These are phyloP conservation scores for Colletotrichum falcatum DNA, from an alignment of 2,329 filamentous ascomycete species.

Conservation along the genomic window DNA sequence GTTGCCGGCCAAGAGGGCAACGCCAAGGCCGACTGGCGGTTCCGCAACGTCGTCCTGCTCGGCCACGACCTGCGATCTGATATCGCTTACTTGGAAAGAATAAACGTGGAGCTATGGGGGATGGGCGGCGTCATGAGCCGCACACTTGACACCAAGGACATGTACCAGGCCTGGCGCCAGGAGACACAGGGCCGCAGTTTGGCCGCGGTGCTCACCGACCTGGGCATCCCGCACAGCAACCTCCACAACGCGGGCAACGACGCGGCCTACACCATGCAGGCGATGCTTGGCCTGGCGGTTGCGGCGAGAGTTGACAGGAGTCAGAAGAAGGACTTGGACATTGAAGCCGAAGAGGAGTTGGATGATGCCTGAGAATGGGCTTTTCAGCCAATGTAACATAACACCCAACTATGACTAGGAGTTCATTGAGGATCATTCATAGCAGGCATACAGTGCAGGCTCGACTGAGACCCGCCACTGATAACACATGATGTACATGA, in stretches of 20 bases:
- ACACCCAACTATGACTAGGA: not conserved
- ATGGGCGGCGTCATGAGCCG: conserved; percentile 67
- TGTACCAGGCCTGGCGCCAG: conserved; percentile 74
- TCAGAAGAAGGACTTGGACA: not conserved
- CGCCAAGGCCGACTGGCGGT: conserved; percentile 6
- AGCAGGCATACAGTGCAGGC: not conserved
- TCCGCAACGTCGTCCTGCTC: conserved; percentile 75
- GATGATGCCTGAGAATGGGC: not conserved
- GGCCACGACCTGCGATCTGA: conserved; percentile 78
- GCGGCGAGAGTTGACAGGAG: not conserved
- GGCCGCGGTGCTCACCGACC: conserved; percentile 64
- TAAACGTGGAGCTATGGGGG: conserved; percentile 69
- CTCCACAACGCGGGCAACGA: conserved; percentile 43
- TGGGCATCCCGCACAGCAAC: conserved; percentile 31
- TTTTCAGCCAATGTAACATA: not conserved
- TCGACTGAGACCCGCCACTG: not conserved
- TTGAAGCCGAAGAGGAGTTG: not conserved
- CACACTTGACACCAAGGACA: conserved; percentile 76
- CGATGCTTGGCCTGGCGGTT: conserved; percentile 45
- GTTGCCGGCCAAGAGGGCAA: not conserved
- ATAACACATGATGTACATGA: not conserved
- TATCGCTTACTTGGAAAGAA: conserved; percentile 59
- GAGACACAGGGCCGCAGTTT: conserved; percentile 68
- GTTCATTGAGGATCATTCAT: not conserved
- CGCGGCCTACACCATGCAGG: conserved; percentile 41